These are phyloP conservation scores for Nephelium lappaceum DNA, from an alignment of 345 rosid genomes.

Conservation along the genomic window DNA sequence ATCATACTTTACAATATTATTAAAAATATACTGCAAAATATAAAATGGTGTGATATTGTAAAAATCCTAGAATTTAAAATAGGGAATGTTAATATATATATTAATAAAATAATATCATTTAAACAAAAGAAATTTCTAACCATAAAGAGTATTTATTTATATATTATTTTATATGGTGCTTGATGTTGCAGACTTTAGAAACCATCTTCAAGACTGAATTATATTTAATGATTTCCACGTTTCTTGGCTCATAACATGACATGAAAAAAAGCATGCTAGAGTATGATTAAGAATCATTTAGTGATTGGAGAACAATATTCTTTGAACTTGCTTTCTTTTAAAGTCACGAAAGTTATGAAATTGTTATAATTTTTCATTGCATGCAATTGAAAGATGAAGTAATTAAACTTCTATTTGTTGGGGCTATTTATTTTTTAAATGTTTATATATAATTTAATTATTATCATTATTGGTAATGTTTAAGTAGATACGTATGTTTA, in stretches of 20 bases:
- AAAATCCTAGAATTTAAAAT: too few relatives aligned
- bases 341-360: slow-evolving; percentile 27
- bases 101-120: too few relatives aligned
- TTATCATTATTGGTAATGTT: background rate
- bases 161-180: background rate
- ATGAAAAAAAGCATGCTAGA: slow-evolving; percentile 19
- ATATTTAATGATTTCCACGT: background rate
- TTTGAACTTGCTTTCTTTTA: slow-evolving; percentile 32
- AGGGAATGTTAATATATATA: too few relatives aligned
- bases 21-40: too few relatives aligned
- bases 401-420: background rate
- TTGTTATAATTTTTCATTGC: slow-evolving; percentile 3
- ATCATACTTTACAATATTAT: too few relatives aligned
- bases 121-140: background rate
- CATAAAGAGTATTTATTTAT: too few relatives aligned
- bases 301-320: slow-evolving; percentile 36
- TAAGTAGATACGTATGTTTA: background rate
- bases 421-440: background rate
- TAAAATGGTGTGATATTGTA: too few relatives aligned
- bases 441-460: background rate
- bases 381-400: slow-evolving; percentile 16
- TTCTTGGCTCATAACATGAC: background rate
- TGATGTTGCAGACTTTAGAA: background rate
- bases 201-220: background rate
- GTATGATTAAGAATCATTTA: background rate